These are phyloP conservation scores for Phyllachora maydis DNA, from an alignment of 2,329 filamentous ascomycete species.

Conservation along the genomic window DNA sequence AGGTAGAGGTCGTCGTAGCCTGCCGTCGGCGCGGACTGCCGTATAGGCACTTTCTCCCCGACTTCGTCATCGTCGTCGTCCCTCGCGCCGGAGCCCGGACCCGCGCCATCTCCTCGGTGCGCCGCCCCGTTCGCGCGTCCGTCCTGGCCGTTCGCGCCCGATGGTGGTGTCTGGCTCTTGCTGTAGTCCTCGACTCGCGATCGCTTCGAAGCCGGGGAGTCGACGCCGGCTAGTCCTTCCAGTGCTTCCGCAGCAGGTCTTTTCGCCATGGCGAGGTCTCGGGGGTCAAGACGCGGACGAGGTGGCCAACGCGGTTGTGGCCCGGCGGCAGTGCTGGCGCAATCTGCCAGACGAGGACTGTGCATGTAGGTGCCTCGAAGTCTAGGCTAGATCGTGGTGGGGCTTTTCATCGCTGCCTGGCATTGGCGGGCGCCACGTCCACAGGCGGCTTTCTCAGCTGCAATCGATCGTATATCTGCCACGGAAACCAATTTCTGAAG, in stretches of 20 bases:
- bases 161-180: slow-evolving; percentile 8
- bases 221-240: slow-evolving; percentile 30
- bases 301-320: no score
- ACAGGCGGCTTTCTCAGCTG: no score
- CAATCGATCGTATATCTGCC: no score
- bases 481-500: no score
- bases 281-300: no score
- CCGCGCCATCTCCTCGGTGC: slow-evolving; percentile 5
- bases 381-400: no score
- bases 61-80: slow-evolving; percentile 18
- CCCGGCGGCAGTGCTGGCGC: no score
- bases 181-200: slow-evolving; percentile 26
- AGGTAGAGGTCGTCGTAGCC: slow-evolving; percentile 94
- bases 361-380: no score
- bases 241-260: slow-evolving; percentile 38
- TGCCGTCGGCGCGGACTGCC: slow-evolving; percentile 60
- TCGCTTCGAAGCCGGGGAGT: slow-evolving; percentile 37
- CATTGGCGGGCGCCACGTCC: no score
- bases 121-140: slow-evolving; percentile 6
- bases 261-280: no score
- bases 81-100: slow-evolving; percentile 8
- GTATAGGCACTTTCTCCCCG: slow-evolving; percentile 24
- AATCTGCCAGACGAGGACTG: no score
- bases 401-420: no score
- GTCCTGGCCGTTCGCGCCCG: slow-evolving; percentile 6